Evolutionary conservation across 495 filamentous ascomycete species (phyloP).

Genomic region (Articulospora tetracladia): DNA sequence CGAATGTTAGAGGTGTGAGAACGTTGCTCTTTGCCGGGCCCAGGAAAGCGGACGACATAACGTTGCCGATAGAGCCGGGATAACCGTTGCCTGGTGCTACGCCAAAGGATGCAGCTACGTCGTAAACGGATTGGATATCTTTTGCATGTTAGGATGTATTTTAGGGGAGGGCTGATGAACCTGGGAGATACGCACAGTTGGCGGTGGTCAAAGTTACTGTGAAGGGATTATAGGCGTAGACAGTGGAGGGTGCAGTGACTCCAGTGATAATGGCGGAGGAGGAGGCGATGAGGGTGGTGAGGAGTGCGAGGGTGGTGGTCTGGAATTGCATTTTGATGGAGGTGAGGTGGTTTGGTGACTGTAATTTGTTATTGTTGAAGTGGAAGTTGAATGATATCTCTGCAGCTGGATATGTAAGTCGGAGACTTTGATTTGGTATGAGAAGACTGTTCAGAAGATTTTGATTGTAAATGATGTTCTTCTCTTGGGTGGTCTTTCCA

Average conservation of each 20-base stretch:
- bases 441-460: too few species aligned
- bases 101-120: conserved; percentile 15
- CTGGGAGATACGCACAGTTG: too few species aligned
- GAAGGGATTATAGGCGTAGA: conserved; percentile 11
- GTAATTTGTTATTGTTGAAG: neutral
- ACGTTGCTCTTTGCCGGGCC: conserved; percentile 9
- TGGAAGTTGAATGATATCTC: neutral
- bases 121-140: conserved; percentile 22
- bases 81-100: conserved; percentile 10
- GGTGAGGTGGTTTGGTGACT: neutral
- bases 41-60: conserved; percentile 12
- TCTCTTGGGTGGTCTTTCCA: too few species aligned
- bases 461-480: too few species aligned
- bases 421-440: too few species aligned
- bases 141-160: too few species aligned
- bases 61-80: conserved; percentile 7
- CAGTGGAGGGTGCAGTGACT: conserved; percentile 6
- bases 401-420: too few species aligned
- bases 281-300: conserved; percentile 4
- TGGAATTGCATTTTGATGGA: conserved; percentile 9
- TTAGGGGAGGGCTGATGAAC: too few species aligned
- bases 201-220: conserved; percentile 6
- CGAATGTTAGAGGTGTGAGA: conserved; percentile 7
- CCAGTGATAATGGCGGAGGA: conserved; percentile 12
- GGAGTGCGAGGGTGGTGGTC: neutral